phyloP scores from a whole-genome alignment of 139 green algal species.

The Micractinium conductrix region DNA sequence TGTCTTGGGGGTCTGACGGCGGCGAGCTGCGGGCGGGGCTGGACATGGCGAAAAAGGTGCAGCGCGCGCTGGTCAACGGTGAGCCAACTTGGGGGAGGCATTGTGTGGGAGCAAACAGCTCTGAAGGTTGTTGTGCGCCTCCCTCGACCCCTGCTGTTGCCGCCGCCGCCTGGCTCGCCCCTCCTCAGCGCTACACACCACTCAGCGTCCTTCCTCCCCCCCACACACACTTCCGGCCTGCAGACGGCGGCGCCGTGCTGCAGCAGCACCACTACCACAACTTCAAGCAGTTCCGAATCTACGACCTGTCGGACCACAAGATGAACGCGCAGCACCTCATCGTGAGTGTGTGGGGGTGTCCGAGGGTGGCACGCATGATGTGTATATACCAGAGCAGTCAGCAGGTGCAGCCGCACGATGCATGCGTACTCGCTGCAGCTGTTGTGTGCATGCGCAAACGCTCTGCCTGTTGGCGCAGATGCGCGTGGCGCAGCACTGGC shows the following conservation, averaged over 20 bases:
- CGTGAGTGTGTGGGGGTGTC: neutral
- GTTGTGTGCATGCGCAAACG: too few species aligned
- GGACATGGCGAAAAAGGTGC: constrained; percentile 67
- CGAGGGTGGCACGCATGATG: too few species aligned
- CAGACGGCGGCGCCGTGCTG: constrained; percentile 46
- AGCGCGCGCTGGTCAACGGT: constrained; percentile 60
- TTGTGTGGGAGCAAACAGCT: too few species aligned
- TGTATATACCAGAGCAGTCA: too few species aligned
- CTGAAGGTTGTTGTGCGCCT: neutral
- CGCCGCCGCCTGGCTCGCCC: too few species aligned
- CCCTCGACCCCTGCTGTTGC: too few species aligned
- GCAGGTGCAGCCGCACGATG: too few species aligned
- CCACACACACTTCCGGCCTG: neutral
- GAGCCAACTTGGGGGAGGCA: neutral
- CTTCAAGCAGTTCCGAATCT: constrained; percentile 54
- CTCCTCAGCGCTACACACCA: too few species aligned
- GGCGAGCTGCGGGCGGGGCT: constrained; percentile 55
- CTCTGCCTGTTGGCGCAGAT: too few species aligned
- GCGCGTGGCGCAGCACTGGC: too few species aligned
- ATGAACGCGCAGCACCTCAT: constrained; percentile 49
- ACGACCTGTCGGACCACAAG: constrained; percentile 51
- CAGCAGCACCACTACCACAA: constrained; percentile 50
- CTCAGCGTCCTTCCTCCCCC: too few species aligned
- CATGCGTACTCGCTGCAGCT: too few species aligned
- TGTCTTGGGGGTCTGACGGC: constrained; percentile 39